Evolutionary conservation across 2,329 filamentous ascomycete genomes (phyloP).

Genomic region (Apiospora phragmitis): DNA sequence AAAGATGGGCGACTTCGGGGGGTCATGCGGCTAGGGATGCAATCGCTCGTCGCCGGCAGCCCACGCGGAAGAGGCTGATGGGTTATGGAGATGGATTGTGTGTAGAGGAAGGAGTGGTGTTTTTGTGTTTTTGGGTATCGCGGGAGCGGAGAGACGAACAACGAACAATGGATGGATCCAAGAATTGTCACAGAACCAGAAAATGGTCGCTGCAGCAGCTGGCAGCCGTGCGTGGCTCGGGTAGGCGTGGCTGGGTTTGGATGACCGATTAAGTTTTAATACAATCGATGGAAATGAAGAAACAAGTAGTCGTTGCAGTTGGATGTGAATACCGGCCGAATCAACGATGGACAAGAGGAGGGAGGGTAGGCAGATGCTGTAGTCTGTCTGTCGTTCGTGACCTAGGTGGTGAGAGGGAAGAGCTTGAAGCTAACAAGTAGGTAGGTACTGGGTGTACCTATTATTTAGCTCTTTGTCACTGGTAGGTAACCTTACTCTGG

Average conservation of each 20-base stretch:
- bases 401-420: neutral
- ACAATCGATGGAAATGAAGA: neutral
- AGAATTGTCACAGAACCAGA: neutral
- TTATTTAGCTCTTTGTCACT: neutral
- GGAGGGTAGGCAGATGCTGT: neutral
- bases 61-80: neutral
- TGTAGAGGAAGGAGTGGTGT: neutral
- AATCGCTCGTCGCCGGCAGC: constrained; percentile 12
- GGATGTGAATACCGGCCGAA: neutral
- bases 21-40: constrained; percentile 11
- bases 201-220: constrained; percentile 3
- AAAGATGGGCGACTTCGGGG: constrained; percentile 13
- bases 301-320: neutral
- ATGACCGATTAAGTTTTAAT: neutral
- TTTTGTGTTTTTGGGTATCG: neutral
- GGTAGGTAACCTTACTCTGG: neutral
- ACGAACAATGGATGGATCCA: constrained; percentile 7
- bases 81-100: neutral
- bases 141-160: constrained; percentile 1
- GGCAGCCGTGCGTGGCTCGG: neutral
- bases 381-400: neutral
- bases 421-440: neutral
- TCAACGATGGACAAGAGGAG: neutral
- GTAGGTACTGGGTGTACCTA: neutral
- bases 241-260: neutral